A percentile compares a stretch with the other conserved stretches of the same genome.
Evolutionary conservation across 2,329 filamentous ascomycete genomes (phyloP).

Genomic region (Fusarium kyushuense): DNA sequence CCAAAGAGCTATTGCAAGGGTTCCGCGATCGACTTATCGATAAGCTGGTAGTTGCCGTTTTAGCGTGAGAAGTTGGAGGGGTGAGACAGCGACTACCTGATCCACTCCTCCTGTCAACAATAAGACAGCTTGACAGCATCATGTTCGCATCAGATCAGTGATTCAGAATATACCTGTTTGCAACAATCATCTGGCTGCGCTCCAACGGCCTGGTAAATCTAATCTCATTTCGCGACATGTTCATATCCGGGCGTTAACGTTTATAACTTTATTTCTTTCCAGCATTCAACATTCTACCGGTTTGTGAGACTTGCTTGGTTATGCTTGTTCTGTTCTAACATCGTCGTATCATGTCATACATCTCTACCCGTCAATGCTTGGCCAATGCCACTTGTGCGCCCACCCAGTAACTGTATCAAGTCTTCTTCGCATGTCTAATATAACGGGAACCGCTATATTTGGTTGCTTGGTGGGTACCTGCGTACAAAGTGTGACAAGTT

Average conservation of each 20-base stretch:
- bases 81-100: constrained; percentile 20
- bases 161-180: not conserved
- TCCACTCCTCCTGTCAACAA: constrained; percentile 3
- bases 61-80: constrained; percentile 22
- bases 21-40: constrained; percentile 44
- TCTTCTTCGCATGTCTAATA: not conserved
- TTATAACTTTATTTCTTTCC: not conserved
- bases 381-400: constrained; percentile 11
- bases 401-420: not conserved
- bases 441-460: not conserved
- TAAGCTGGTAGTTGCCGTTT: constrained; percentile 38
- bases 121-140: not conserved
- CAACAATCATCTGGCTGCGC: no score
- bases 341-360: constrained; percentile 26
- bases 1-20: constrained; percentile 35
- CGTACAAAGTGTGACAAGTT: constrained; percentile 24
- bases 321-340: constrained; percentile 10
- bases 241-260: not conserved
- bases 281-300: not conserved
- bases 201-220: not conserved
- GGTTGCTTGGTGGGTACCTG: constrained; percentile 18
- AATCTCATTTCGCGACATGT: not conserved
- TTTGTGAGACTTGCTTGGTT: not conserved
- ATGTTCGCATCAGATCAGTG: not conserved
- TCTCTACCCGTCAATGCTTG: not conserved